These are phyloP conservation scores for Claviceps monticola DNA, from an alignment of 2,329 filamentous ascomycete species.

Conservation along the genomic window DNA sequence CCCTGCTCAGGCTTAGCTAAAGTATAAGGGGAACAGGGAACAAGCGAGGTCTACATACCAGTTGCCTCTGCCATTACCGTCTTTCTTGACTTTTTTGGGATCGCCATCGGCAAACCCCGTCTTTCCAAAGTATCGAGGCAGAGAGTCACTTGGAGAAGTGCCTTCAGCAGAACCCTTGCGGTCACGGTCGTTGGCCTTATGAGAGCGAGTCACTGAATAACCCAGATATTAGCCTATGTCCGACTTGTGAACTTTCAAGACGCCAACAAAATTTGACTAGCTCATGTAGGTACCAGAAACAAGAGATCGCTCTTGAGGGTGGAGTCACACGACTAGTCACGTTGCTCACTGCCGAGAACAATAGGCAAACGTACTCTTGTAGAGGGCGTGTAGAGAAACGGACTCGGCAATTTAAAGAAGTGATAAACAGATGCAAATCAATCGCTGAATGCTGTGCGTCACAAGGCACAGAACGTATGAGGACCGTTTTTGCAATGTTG, in stretches of 20 bases:
- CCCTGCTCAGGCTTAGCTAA: constrained; percentile 43
- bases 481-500: background rate
- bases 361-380: background rate
- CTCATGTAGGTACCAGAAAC: background rate
- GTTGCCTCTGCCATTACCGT: constrained; percentile 82
- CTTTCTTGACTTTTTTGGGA: constrained; percentile 94
- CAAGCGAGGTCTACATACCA: constrained; percentile 51
- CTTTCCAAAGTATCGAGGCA: constrained; percentile 92
- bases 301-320: background rate
- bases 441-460: background rate
- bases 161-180: constrained; percentile 68
- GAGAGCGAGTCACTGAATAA: constrained; percentile 79
- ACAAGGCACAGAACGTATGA: background rate
- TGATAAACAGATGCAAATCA: background rate
- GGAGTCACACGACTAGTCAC: background rate
- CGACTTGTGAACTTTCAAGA: background rate
- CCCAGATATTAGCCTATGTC: background rate
- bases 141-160: constrained; percentile 54
- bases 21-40: background rate
- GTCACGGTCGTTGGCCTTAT: constrained; percentile 91
- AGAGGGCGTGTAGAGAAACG: background rate
- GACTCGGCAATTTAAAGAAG: background rate
- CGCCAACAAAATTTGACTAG: background rate
- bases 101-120: constrained; percentile 65
- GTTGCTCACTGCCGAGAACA: background rate